Evolutionary conservation across 2,329 filamentous ascomycete genomes (phyloP).

Genomic region (Exserohilum turcica): DNA sequence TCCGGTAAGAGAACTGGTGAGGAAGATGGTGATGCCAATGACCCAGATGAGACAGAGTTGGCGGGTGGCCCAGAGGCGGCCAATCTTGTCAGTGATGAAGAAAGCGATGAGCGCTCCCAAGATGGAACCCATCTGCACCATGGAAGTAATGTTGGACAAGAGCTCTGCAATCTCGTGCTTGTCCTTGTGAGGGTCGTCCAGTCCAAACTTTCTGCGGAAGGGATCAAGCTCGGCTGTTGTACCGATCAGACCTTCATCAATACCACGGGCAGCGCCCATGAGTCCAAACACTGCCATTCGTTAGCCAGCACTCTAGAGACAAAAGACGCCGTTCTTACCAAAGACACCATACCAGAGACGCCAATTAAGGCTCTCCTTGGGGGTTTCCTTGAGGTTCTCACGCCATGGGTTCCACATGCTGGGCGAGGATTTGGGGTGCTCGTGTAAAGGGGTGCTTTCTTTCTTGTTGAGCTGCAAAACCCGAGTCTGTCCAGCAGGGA

Average conservation of each 20-base stretch:
- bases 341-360: slow-evolving; percentile 76
- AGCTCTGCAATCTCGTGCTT: slow-evolving; percentile 42
- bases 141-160: slow-evolving; percentile 71
- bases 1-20: slow-evolving; percentile 43
- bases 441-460: neutral
- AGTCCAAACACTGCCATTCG: slow-evolving; percentile 62
- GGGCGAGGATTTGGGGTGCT: slow-evolving; percentile 3
- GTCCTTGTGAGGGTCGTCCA: slow-evolving; percentile 37
- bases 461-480: slow-evolving; percentile 4
- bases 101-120: slow-evolving; percentile 69
- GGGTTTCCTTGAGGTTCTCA: slow-evolving; percentile 65
- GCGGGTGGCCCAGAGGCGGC: slow-evolving; percentile 52
- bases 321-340: slow-evolving; percentile 25
- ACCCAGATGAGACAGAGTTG: slow-evolving; percentile 51
- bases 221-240: slow-evolving; percentile 59
- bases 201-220: slow-evolving; percentile 46
- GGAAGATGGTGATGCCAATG: slow-evolving; percentile 49
- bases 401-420: slow-evolving; percentile 46
- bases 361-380: slow-evolving; percentile 76
- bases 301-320: slow-evolving; percentile 11
- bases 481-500: slow-evolving; percentile 3
- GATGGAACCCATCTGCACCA: slow-evolving; percentile 81
- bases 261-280: slow-evolving; percentile 75
- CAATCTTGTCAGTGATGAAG: slow-evolving; percentile 54
- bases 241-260: slow-evolving; percentile 81